Conservation (phyloP, 441 rosid genomes). For the Populus hybrid region DNA sequence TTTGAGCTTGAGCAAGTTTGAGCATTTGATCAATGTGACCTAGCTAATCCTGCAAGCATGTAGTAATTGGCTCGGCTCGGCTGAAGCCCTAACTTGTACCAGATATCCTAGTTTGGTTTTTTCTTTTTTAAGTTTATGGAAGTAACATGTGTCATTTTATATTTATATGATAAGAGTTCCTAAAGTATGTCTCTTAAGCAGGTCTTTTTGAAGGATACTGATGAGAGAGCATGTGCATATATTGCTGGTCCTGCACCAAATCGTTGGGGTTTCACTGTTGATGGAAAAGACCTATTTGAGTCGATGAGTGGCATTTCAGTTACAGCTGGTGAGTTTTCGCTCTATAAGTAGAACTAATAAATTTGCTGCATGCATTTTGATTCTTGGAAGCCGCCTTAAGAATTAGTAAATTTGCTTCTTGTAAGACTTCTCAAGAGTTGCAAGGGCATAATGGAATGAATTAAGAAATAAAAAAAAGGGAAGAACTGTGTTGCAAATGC, state of each 20-base stretch:
- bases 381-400: not conserved
- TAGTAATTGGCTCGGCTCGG: not conserved
- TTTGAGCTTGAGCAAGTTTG: not conserved
- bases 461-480: not conserved
- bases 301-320: slow-evolving; percentile 48
- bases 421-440: not conserved
- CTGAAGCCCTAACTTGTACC: not conserved
- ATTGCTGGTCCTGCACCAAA: slow-evolving; percentile 99
- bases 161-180: slow-evolving; percentile 14
- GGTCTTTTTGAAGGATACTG: slow-evolving; percentile 98
- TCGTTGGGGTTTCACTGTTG: slow-evolving; percentile 95
- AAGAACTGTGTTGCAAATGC: not conserved
- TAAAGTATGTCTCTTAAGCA: slow-evolving; percentile 31
- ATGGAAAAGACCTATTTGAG: slow-evolving; percentile 80
- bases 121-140: slow-evolving; percentile 7
- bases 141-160: slow-evolving; percentile 3
- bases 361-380: not conserved
- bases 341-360: slow-evolving; percentile 1
- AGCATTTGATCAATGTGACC: not conserved
- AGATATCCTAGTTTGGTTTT: slow-evolving; percentile 1
- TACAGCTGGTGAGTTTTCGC: slow-evolving; percentile 48
- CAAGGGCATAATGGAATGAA: no score
- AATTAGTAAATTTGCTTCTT: not conserved
- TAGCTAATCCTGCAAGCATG: not conserved
- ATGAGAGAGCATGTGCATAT: slow-evolving; percentile 99